Conservation (phyloP, 768 basidiomycete species). For the Suillus plorans region DNA sequence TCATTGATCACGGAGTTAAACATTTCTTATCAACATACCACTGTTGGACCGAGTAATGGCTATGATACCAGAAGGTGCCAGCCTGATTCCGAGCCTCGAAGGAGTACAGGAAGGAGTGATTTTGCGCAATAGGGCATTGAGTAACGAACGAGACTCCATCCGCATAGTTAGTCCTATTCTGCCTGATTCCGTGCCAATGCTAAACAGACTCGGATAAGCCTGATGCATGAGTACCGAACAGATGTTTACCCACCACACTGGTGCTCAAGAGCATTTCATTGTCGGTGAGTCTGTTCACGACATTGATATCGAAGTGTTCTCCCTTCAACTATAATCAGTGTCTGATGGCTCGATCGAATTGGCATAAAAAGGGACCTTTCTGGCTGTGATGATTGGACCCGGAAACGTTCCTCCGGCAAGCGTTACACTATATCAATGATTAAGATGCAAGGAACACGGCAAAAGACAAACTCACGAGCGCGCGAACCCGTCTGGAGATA, state of each 20-base stretch:
- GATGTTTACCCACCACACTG: constrained; percentile 19
- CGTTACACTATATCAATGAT: constrained; percentile 27
- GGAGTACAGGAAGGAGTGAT: constrained; percentile 40
- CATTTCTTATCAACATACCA: constrained; percentile 33
- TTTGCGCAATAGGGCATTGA: constrained; percentile 43
- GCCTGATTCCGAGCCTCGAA: constrained; percentile 36
- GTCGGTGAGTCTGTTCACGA: constrained; percentile 23
- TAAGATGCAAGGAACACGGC: neutral
- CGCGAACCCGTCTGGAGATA: constrained; percentile 51
- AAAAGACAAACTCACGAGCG: constrained; percentile 36
- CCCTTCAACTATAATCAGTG: constrained; percentile 11
- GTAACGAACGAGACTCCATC: constrained; percentile 40
- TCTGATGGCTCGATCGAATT: neutral
- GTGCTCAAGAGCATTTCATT: constrained; percentile 24
- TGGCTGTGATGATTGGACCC: constrained; percentile 38
- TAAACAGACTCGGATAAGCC: neutral
- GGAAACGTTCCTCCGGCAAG: constrained; percentile 40
- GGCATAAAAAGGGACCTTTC: constrained; percentile 24
- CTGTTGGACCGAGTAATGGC: constrained; percentile 26
- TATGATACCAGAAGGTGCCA: constrained; percentile 37
- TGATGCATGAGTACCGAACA: neutral
- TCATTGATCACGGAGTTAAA: constrained; percentile 1
- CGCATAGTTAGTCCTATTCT: constrained; percentile 36
- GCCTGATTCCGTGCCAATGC: constrained; percentile 43
- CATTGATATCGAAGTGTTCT: constrained; percentile 26